Percentiles rank a stretch among this genome's conserved stretches.
These are phyloP conservation scores for Falciphora oryzae DNA, from an alignment of 2,329 filamentous ascomycete genomes.

Conservation along the genomic window DNA sequence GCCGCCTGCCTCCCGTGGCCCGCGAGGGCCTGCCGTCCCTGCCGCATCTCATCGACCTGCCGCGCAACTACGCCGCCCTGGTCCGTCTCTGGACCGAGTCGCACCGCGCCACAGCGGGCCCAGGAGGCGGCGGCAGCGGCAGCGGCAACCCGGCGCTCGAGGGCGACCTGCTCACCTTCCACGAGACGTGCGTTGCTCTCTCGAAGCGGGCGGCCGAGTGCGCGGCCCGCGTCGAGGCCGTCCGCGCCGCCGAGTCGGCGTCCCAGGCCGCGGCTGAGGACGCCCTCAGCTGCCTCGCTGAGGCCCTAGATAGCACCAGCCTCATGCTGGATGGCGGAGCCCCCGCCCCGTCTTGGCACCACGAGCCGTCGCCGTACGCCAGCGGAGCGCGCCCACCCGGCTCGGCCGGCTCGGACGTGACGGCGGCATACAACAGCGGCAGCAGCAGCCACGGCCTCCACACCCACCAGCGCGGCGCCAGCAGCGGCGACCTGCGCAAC, in stretches of 20 bases:
- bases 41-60: constrained; percentile 86
- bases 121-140: neutral
- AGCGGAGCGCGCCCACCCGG: constrained; percentile 33
- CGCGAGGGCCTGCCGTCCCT: constrained; percentile 90
- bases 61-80: constrained; percentile 76
- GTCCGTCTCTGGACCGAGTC: constrained; percentile 73
- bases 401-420: constrained; percentile 47
- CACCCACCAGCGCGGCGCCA: constrained; percentile 10
- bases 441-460: constrained; percentile 12
- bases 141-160: constrained; percentile 27
- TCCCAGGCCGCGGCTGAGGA: constrained; percentile 24
- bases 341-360: neutral
- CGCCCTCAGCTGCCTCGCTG: constrained; percentile 32
- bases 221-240: constrained; percentile 41
- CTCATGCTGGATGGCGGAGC: constrained; percentile 23
- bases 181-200: constrained; percentile 42
- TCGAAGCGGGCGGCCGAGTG: constrained; percentile 47
- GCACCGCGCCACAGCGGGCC: constrained; percentile 22
- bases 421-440: constrained; percentile 11
- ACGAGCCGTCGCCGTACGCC: constrained; percentile 11
- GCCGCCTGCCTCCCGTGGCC: constrained; percentile 70
- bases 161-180: constrained; percentile 49
- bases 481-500: constrained; percentile 12
- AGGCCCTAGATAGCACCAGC: constrained; percentile 41
- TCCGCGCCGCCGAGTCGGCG: constrained; percentile 33